Evolutionary conservation across 345 rosid genomes (phyloP), one percentile per base, ranked within the genome.

Genomic region (Barbarea vulgaris): DNA sequence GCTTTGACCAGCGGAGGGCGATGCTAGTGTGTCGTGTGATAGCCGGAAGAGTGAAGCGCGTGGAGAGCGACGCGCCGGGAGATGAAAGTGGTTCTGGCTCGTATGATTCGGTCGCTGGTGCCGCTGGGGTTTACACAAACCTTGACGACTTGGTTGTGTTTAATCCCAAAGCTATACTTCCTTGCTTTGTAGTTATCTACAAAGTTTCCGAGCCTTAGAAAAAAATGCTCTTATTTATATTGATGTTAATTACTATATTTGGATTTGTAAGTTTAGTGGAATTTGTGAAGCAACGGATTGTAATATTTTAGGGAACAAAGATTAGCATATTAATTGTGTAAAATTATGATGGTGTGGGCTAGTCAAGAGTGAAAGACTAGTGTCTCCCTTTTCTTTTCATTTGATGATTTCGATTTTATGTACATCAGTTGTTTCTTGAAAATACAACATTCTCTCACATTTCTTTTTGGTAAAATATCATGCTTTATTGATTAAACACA

Each of bases 11-110:
- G 6, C 76, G 88, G 13, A 82, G 90, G 67, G 97, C 95, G 13
- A 89, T 91, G 97, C 72, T 91, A 56, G 97, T 91, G 7, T 89
- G 97, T 52, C 93, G 97, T 1, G 97, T 91, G 57, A 87, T 91
- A 0, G 97, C 95, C 0, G 97, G 97, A 42, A 85, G 89, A 54
- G 91, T 91, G 70, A 85, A 71, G 83, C 81, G 85, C 4, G 71
- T 75, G 24, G 56, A 55, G 11, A 89, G 80, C 4, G 93, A 87
- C 14, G 84, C 80, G 69, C 46, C 83, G 3, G 86, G 77, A 50
- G 90, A 77, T n/a, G 81, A 69, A 3, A 69, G 31, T 44, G 41
- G 65, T 15, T 74, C 72, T 39, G 82, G 85, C 4, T 62, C 81
- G 44, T 91, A 87, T 81, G 97, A 91, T 77, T 91, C 95, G 0